Evolutionary conservation across 2,329 filamentous ascomycete genomes (phyloP).

Genomic region (Penicillium thymicola): DNA sequence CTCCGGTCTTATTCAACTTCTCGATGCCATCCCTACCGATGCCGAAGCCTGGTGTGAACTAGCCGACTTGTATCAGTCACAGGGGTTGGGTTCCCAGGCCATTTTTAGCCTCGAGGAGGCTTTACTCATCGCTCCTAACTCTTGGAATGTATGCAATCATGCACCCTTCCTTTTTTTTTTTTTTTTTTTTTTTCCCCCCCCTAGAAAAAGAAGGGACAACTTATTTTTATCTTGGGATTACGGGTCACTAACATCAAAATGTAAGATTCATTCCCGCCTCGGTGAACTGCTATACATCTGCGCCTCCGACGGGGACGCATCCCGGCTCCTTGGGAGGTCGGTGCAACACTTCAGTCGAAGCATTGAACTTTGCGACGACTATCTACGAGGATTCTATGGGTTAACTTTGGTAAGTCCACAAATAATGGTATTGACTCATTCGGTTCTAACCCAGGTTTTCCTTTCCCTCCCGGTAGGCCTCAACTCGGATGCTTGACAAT

Average conservation of each 20-base stretch:
- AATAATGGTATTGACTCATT: not conserved
- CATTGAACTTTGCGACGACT: slow-evolving; percentile 90
- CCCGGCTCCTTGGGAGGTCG: slow-evolving; percentile 63
- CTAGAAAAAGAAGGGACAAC: too few relatives aligned
- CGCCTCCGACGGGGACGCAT: slow-evolving; percentile 34
- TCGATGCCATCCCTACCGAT: slow-evolving; percentile 85
- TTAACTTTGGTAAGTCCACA: slow-evolving; percentile 65
- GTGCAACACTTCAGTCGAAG: slow-evolving; percentile 84
- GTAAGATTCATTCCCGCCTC: slow-evolving; percentile 76
- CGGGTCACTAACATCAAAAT: slow-evolving; percentile 2
- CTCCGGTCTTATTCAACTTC: slow-evolving; percentile 65
- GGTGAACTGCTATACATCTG: slow-evolving; percentile 80
- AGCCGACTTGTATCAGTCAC: slow-evolving; percentile 76
- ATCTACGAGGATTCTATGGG: slow-evolving; percentile 88
- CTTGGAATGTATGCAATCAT: slow-evolving; percentile 75
- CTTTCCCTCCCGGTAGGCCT: slow-evolving; percentile 20
- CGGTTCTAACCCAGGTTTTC: not conserved
- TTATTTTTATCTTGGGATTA: not conserved
- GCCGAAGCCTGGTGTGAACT: slow-evolving; percentile 92
- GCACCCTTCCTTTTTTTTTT: not conserved
- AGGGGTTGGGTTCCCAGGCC: slow-evolving; percentile 76
- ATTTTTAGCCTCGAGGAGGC: slow-evolving; percentile 90
- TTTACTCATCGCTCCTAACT: slow-evolving; percentile 78
- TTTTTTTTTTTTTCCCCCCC: too few relatives aligned
- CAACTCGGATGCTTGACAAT: slow-evolving; percentile 26